A percentile compares a stretch with the other conserved stretches of the same genome.
Conservation (phyloP, 371 early-diverging fungal genomes). For the Chytridium lagenaria region DNA sequence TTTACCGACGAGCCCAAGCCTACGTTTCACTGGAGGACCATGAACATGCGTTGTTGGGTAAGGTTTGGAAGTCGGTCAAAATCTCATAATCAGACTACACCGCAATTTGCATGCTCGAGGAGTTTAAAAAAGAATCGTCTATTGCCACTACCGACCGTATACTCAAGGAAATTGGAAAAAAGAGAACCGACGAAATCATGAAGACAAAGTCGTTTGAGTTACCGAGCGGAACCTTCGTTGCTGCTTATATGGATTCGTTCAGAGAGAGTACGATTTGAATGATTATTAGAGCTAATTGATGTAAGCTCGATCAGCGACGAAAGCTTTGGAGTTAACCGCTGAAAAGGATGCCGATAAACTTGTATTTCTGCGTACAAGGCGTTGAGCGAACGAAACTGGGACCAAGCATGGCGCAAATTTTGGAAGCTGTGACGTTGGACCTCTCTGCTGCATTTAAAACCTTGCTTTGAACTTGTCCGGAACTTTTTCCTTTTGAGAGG, state of each 20-base stretch:
- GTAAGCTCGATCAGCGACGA: too few relatives aligned
- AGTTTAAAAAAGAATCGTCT: conserved; percentile 84
- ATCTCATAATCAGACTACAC: conserved; percentile 73
- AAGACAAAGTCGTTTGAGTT: conserved; percentile 55
- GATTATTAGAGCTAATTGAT: conserved; percentile 13
- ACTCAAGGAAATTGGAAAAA: conserved; percentile 80
- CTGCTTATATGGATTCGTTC: conserved; percentile 70
- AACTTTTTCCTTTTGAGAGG: conserved; percentile 87
- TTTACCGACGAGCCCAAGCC: conserved; percentile 56
- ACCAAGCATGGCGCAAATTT: conserved; percentile 70
- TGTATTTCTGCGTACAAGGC: conserved; percentile 54
- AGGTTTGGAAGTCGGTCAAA: neutral
- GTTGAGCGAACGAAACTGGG: conserved; percentile 68
- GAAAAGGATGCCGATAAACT: conserved; percentile 56
- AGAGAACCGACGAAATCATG: conserved; percentile 78
- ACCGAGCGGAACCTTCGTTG: conserved; percentile 90
- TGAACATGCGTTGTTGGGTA: conserved; percentile 80
- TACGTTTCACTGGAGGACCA: conserved; percentile 63
- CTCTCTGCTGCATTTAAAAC: neutral
- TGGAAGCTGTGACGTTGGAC: conserved; percentile 55
- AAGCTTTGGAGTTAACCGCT: conserved; percentile 14
- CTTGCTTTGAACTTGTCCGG: conserved; percentile 75
- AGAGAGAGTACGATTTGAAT: conserved; percentile 4
- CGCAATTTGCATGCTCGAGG: conserved; percentile 90
- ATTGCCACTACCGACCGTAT: conserved; percentile 88